phyloP scores from a whole-genome alignment of 352 stramenopile genomes.

The Globisporangium emineosum region DNA sequence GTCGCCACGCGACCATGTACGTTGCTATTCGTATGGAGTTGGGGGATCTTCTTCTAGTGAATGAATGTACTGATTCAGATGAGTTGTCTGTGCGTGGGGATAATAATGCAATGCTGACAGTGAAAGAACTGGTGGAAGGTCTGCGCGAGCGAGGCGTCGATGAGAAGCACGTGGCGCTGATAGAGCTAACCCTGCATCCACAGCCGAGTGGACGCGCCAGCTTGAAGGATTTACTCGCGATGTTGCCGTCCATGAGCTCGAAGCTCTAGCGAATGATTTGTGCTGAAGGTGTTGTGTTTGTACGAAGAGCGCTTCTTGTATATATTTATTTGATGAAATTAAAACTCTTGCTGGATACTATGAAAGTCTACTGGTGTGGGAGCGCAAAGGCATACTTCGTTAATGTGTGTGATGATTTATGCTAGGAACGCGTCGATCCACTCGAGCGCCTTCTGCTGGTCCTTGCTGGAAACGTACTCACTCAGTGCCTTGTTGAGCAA shows the following conservation, averaged over 20 bases:
- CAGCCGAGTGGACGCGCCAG: constrained; percentile 39
- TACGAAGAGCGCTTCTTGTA: constrained; percentile 8
- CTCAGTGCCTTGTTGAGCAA: constrained; percentile 50
- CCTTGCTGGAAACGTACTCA: constrained; percentile 34
- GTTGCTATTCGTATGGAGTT: constrained; percentile 3
- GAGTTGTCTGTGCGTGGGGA: not conserved
- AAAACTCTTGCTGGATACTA: not conserved
- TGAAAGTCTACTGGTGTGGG: not conserved
- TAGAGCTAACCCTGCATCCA: constrained; percentile 41
- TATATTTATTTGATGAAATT: constrained; percentile 29
- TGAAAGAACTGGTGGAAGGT: constrained; percentile 58
- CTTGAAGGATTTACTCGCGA: constrained; percentile 40
- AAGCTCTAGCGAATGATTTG: constrained; percentile 31
- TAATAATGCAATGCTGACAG: constrained; percentile 18
- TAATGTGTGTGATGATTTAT: not conserved
- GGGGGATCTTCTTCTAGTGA: not conserved
- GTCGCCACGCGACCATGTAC: constrained; percentile 63
- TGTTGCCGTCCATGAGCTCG: constrained; percentile 35
- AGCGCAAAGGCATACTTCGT: not conserved
- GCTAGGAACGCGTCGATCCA: constrained; percentile 66
- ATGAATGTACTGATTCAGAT: not conserved
- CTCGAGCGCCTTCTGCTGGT: constrained; percentile 53
- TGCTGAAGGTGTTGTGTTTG: not conserved
- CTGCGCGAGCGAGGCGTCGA: constrained; percentile 28
- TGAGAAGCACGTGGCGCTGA: constrained; percentile 31